A percentile compares a stretch with the other conserved stretches of the same genome.
phyloP scores from a whole-genome alignment of 2,329 filamentous ascomycete species.

The Amphichorda felina region DNA sequence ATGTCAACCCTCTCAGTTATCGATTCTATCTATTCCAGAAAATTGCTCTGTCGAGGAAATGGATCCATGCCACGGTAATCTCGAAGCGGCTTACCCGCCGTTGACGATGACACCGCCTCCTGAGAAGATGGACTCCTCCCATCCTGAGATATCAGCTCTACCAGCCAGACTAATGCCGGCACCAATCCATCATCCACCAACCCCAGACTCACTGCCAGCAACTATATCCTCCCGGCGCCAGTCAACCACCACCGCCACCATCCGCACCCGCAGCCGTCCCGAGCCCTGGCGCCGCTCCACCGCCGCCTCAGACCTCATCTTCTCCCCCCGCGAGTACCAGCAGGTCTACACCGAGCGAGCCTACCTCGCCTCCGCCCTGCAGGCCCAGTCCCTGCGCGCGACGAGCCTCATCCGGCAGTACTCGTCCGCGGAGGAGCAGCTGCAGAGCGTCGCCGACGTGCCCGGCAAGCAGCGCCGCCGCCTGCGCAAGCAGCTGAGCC shows the following conservation, averaged over 20 bases:
- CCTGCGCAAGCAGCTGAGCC: conserved; percentile 26
- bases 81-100: no score
- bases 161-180: no score
- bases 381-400: conserved; percentile 24
- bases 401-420: conserved; percentile 26
- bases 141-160: no score
- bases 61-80: no score
- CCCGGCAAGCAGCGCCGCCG: conserved; percentile 15
- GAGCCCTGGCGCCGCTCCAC: not conserved
- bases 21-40: no score
- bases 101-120: no score
- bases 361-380: conserved; percentile 30
- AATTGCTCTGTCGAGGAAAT: no score
- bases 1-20: no score
- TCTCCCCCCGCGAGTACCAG: conserved; percentile 26
- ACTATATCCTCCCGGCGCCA: conserved; percentile 1
- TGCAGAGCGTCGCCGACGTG: conserved; percentile 11
- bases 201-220: no score
- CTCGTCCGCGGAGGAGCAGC: conserved; percentile 19
- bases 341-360: conserved; percentile 31
- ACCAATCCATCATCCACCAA: not conserved
- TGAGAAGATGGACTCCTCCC: no score
- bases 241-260: not conserved
- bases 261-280: not conserved
- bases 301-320: conserved; percentile 8